These are phyloP conservation scores for Globisporangium paroecandrum DNA, from an alignment of 352 stramenopile genomes.

Conservation along the genomic window DNA sequence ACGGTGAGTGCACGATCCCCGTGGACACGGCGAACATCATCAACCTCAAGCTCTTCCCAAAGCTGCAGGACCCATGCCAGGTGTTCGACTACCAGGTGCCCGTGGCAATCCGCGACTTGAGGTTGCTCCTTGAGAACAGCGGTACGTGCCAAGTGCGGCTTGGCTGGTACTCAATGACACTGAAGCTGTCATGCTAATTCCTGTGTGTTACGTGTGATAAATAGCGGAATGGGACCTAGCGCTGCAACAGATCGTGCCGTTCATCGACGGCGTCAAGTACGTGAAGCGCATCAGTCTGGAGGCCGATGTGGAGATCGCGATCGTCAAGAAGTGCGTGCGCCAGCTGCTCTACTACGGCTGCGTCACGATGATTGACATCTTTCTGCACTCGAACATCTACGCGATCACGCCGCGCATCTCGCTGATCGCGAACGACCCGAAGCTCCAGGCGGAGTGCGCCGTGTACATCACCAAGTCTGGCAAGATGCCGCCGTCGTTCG, in stretches of 20 bases:
- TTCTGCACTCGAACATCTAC: constrained; percentile 90
- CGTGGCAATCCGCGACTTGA: constrained; percentile 72
- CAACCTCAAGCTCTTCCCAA: constrained; percentile 85
- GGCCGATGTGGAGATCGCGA: constrained; percentile 82
- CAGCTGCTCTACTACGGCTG: constrained; percentile 89
- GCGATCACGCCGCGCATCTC: constrained; percentile 63
- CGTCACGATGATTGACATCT: constrained; percentile 89
- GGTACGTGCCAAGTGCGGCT: constrained; percentile 24
- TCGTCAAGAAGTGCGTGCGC: constrained; percentile 86
- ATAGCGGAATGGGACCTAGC: constrained; percentile 85
- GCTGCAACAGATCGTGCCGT: constrained; percentile 86
- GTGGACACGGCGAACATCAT: constrained; percentile 83
- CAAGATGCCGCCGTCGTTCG: constrained; percentile 49
- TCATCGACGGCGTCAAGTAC: constrained; percentile 90
- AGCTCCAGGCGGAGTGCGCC: constrained; percentile 72
- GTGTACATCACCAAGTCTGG: constrained; percentile 79
- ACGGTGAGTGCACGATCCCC: constrained; percentile 80
- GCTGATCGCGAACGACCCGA: constrained; percentile 47
- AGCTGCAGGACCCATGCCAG: constrained; percentile 54
- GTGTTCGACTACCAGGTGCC: constrained; percentile 87
- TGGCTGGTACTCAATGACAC: neutral
- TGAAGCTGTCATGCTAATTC: neutral
- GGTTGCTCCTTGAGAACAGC: constrained; percentile 68
- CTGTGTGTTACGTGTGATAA: constrained; percentile 6
- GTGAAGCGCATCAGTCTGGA: constrained; percentile 88